Conservation (phyloP, 192 early-diverging fungal species). For the Backusella parvicylindrica region DNA sequence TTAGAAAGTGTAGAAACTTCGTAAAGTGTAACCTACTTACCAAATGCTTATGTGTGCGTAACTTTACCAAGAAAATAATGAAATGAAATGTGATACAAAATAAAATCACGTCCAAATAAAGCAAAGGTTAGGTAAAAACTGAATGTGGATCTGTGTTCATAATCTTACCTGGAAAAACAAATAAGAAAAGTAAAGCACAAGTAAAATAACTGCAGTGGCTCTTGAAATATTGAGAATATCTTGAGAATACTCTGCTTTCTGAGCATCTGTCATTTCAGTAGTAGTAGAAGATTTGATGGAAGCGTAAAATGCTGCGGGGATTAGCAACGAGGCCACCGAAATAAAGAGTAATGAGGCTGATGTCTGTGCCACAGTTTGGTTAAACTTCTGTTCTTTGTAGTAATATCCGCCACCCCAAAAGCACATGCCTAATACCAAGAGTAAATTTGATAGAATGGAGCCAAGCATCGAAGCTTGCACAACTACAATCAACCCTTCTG, state of each 20-base stretch:
- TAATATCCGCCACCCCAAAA: slow-evolving; percentile 88
- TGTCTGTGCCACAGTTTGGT: slow-evolving; percentile 62
- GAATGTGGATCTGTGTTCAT: too few species aligned
- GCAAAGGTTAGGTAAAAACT: background rate
- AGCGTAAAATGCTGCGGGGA: slow-evolving; percentile 66
- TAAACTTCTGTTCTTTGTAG: slow-evolving; percentile 67
- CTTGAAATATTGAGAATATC: slow-evolving; percentile 56
- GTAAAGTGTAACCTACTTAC: slow-evolving; percentile 26
- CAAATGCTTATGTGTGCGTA: slow-evolving; percentile 74
- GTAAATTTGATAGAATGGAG: slow-evolving; percentile 84
- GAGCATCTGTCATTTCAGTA: background rate
- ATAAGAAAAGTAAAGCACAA: slow-evolving; percentile 64
- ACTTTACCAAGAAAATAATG: slow-evolving; percentile 47
- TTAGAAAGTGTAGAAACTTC: background rate
- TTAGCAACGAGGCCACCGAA: slow-evolving; percentile 58
- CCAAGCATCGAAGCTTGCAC: slow-evolving; percentile 90
- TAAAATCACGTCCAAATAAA: background rate
- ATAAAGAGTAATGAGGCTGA: slow-evolving; percentile 65
- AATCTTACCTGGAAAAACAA: slow-evolving; percentile 61
- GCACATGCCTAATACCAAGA: slow-evolving; percentile 83
- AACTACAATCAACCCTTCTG: slow-evolving; percentile 71
- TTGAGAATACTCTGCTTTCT: background rate
- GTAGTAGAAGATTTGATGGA: background rate
- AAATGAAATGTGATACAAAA: background rate
- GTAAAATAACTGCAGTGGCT: slow-evolving; percentile 63